Evolutionary conservation across 2,329 filamentous ascomycete genomes (phyloP), one percentile per base, ranked within the genome.

Genomic region (Stemphylium vesicarium): DNA sequence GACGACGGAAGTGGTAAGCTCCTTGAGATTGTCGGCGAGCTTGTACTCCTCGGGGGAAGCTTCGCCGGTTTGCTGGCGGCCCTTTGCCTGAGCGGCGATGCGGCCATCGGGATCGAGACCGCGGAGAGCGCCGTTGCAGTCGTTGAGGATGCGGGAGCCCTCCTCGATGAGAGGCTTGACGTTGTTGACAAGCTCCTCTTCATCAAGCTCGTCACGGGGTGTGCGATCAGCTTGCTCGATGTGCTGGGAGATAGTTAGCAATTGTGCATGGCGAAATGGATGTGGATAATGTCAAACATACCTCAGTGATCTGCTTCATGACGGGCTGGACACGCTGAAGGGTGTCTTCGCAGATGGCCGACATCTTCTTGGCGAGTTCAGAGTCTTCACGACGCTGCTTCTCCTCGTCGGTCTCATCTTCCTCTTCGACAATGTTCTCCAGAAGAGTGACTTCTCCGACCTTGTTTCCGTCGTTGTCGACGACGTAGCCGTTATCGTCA

Each of bases 81-180:
- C 87, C 83, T 96, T 96, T 41, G 93, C 92, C 56, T 93, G 89
- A 32, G 88, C 86, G 41, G 91, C 86, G 73, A 96, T 96, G 60
- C 87, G 87, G 31, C 93, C 92, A 70, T 96, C 92, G 0, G 93
- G 92, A 68, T 97, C 93, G 46, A 96, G 86, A 6, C 90, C 92
- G 31, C 92, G 91, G 66, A 96, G 91, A 7, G 89, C 83, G 47
- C 92, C 92, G 71, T 96, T 95, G 76, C 89, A 88, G 76, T 96
- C 93, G 65, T 88, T 88, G 12, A 97, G 83, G 70, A 96, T 92
- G 63, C 86, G 87, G 49, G 87, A 85, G 42, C 88, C 92, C 75
- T 96, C 90, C 75, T 96, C 92, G 69, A 97, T 91, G 12, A 96
- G 83, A 1, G 93, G 93, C 76, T 89, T 91, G 67, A 96, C 91